Conservation (phyloP, 129 eudicot genomes). For the Lactuca saligna region DNA sequence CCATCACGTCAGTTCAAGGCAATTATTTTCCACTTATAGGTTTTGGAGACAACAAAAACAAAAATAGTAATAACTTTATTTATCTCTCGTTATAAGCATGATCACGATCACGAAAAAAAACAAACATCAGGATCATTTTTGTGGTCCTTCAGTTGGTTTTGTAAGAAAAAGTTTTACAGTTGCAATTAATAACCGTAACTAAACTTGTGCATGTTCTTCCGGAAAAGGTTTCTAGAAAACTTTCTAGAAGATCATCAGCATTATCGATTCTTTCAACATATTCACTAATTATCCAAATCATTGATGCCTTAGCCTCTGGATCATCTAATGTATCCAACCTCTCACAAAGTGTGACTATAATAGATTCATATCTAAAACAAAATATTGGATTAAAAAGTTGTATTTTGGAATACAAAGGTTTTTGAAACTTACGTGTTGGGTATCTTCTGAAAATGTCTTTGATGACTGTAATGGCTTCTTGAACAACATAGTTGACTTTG, state of each 20-base stretch:
- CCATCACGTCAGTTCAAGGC: no score
- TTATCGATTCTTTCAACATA: constrained; percentile 97
- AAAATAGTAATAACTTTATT: no score
- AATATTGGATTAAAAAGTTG: not conserved
- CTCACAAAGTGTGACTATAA: constrained; percentile 95
- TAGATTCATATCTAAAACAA: constrained; percentile 73
- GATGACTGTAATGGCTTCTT: constrained; percentile 91
- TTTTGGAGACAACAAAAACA: no score
- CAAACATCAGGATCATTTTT: constrained; percentile 97
- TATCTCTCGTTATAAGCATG: no score
- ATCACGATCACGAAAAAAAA: constrained; percentile 86
- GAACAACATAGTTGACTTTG: constrained; percentile 92
- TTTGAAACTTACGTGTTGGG: constrained; percentile 74
- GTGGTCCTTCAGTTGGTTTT: constrained; percentile 97
- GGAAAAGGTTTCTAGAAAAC: constrained; percentile 90
- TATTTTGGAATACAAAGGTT: constrained; percentile 1
- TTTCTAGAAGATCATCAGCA: constrained; percentile 91
- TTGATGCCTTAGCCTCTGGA: constrained; percentile 98
- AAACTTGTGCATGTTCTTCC: constrained; percentile 96
- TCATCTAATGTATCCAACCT: constrained; percentile 91
- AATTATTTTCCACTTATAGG: no score
- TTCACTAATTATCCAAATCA: constrained; percentile 97
- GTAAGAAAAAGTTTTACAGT: constrained; percentile 88
- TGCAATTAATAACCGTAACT: constrained; percentile 86
- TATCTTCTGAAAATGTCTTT: constrained; percentile 94